Conservation (phyloP, 768 basidiomycete species). For the Rhizopogon sp. region DNA sequence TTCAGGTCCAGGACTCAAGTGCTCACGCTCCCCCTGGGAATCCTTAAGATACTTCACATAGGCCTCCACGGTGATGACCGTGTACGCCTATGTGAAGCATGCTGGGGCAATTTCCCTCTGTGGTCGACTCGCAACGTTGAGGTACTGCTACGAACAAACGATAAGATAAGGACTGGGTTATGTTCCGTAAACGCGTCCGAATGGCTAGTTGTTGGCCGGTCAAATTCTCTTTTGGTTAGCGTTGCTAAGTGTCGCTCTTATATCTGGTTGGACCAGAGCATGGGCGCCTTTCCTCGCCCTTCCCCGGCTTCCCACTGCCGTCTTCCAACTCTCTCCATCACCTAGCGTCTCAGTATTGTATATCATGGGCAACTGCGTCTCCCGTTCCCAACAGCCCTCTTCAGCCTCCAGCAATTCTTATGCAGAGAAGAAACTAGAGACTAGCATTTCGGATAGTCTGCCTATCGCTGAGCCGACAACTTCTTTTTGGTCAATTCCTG, state of each 20-base stretch:
- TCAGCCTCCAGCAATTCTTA: not conserved
- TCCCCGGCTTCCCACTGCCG: not conserved
- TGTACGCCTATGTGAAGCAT: no score
- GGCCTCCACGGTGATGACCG: no score
- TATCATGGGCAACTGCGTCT: conserved; percentile 23
- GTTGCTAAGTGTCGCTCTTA: not conserved
- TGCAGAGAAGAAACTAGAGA: conserved; percentile 4
- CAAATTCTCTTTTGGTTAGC: not conserved
- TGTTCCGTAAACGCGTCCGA: not conserved
- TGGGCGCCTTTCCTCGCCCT: conserved; percentile 3
- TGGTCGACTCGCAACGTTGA: no score
- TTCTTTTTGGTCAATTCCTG: conserved; percentile 63
- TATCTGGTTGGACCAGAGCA: conserved; percentile 6
- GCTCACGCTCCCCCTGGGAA: no score
- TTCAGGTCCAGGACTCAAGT: no score
- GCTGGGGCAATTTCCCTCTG: no score
- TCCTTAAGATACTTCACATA: no score
- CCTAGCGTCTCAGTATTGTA: not conserved
- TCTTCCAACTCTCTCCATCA: conserved; percentile 2
- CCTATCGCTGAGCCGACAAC: conserved; percentile 49
- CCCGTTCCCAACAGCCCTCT: conserved; percentile 3
- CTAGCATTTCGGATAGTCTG: conserved; percentile 37
- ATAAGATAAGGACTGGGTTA: not conserved
- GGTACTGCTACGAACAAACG: not conserved
- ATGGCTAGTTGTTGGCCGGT: not conserved